Conservation (phyloP, 2,329 filamentous ascomycete genomes). For the Verticillium dahliae region DNA sequence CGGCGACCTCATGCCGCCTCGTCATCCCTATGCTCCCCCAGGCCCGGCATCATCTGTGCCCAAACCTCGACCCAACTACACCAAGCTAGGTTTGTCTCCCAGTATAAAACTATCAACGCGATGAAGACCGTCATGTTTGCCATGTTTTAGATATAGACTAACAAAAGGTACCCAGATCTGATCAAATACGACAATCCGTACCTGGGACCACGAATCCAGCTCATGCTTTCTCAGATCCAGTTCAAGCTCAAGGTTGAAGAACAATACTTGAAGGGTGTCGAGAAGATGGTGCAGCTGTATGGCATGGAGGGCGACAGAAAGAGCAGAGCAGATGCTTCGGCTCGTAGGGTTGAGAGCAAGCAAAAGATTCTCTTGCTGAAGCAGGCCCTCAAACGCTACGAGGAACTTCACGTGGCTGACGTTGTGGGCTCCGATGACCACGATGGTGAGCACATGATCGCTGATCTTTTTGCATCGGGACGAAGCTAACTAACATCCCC, state of each 20-base stretch:
- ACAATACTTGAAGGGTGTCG: constrained; percentile 96
- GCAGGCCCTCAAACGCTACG: constrained; percentile 93
- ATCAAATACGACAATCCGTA: constrained; percentile 98
- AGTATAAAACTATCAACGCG: no score
- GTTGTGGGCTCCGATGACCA: constrained; percentile 71
- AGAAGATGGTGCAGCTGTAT: constrained; percentile 98
- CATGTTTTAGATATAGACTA: neutral
- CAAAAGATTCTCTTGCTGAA: constrained; percentile 96
- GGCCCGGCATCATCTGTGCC: constrained; percentile 62
- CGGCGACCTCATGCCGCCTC: constrained; percentile 70
- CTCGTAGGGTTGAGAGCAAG: constrained; percentile 85
- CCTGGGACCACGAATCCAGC: constrained; percentile 92
- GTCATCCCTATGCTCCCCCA: constrained; percentile 70
- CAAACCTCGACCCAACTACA: constrained; percentile 81
- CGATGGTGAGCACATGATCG: constrained; percentile 58
- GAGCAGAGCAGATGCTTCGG: constrained; percentile 88
- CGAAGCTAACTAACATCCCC: neutral
- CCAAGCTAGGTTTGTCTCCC: constrained; percentile 72
- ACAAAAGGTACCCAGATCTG: constrained; percentile 55
- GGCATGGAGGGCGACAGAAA: constrained; percentile 96
- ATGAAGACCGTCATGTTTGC: neutral
- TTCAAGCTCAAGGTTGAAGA: constrained; percentile 99
- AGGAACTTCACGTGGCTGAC: constrained; percentile 85
- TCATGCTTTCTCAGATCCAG: constrained; percentile 97
- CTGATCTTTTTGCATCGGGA: neutral